phyloP scores from a whole-genome alignment of 257 asterid species.

The Coffea eugenioides region DNA sequence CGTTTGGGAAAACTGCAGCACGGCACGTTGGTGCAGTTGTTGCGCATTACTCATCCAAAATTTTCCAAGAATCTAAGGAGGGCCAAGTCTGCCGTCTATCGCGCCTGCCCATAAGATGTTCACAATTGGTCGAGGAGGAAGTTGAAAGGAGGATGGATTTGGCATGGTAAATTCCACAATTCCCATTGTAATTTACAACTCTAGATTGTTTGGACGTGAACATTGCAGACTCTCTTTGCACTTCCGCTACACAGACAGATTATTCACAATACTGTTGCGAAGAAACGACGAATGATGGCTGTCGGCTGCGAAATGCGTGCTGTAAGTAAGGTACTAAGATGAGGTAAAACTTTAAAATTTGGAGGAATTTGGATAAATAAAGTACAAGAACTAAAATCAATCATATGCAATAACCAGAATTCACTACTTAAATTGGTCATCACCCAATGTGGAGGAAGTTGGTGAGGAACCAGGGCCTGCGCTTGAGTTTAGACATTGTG shows the following conservation, averaged over 20 bases:
- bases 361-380: background rate
- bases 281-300: background rate
- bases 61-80: background rate
- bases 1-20: background rate
- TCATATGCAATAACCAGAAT: background rate
- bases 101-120: constrained; percentile 5
- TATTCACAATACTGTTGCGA: background rate
- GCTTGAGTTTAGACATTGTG: too few relatives aligned
- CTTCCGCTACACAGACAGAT: background rate
- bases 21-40: background rate
- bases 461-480: background rate
- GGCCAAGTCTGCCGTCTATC: constrained; percentile 11
- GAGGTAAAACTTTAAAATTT: background rate
- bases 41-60: background rate
- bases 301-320: background rate
- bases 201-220: background rate
- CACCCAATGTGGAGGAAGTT: background rate
- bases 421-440: background rate
- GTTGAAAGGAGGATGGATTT: background rate
- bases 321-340: background rate
- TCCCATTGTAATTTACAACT: background rate
- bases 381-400: background rate
- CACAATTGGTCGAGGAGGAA: background rate
- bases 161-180: background rate
- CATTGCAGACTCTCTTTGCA: background rate